Conservation (phyloP, 805 yeast species). For the Candida xiaguanensis region DNA sequence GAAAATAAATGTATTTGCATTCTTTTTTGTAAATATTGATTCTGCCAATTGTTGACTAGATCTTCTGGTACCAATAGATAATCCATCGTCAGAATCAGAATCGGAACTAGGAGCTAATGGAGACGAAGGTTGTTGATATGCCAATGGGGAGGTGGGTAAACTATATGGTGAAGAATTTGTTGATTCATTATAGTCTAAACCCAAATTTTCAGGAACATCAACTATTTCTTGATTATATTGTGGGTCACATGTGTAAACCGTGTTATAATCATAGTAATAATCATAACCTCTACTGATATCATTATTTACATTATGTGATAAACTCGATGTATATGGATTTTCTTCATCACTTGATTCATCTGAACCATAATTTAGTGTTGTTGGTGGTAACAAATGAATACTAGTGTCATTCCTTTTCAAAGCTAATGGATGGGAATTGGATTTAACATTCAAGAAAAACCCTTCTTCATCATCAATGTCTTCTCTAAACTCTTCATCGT, state of each 20-base stretch:
- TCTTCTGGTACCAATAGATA: conserved; percentile 35
- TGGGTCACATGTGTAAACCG: conserved; percentile 61
- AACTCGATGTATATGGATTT: conserved; percentile 46
- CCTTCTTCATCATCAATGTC: conserved; percentile 47
- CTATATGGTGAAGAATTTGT: conserved; percentile 18
- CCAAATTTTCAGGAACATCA: conserved; percentile 45
- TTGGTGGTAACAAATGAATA: conserved; percentile 80
- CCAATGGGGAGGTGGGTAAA: conserved; percentile 6
- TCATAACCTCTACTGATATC: conserved; percentile 64
- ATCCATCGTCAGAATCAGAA: conserved; percentile 27
- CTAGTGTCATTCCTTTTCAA: conserved; percentile 15
- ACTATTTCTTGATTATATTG: conserved; percentile 27
- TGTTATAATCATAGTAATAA: conserved; percentile 74
- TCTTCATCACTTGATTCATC: conserved; percentile 61
- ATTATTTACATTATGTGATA: conserved; percentile 70
- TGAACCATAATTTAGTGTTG: conserved; percentile 75
- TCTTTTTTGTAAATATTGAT: conserved; percentile 29
- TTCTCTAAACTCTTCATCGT: conserved; percentile 12
- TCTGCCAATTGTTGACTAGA: conserved; percentile 44
- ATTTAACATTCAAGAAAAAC: conserved; percentile 55
- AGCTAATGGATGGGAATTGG: conserved; percentile 32
- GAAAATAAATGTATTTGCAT: not conserved
- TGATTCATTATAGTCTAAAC: conserved; percentile 25
- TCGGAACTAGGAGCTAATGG: conserved; percentile 10
- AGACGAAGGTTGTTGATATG: conserved; percentile 2